phyloP scores from a whole-genome alignment of 345 rosid species.

The Viola odorata region DNA sequence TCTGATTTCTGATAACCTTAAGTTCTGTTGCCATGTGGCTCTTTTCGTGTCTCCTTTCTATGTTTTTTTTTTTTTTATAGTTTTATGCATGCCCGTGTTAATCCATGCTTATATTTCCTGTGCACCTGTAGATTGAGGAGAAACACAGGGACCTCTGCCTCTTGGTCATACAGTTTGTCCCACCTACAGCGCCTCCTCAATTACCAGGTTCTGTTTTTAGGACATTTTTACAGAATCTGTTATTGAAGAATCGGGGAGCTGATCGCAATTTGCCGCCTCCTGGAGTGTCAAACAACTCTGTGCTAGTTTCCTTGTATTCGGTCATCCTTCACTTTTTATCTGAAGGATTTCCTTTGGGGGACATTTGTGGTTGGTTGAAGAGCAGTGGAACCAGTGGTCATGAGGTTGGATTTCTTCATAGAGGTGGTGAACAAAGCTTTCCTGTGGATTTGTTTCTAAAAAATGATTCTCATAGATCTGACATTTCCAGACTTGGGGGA shows the following conservation, averaged over 20 bases:
- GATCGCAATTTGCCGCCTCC: conserved; percentile 73
- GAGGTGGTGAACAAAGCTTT: conserved; percentile 87
- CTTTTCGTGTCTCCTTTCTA: no score
- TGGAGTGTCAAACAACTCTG: conserved; percentile 78
- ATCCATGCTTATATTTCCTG: no score
- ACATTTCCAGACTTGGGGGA: conserved; percentile 89
- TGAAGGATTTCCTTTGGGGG: conserved; percentile 66
- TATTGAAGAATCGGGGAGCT: conserved; percentile 82
- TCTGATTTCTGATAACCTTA: no score
- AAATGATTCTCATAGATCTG: conserved; percentile 72
- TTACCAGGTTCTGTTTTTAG: conserved; percentile 91
- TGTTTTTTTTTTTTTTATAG: no score
- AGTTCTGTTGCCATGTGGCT: no score
- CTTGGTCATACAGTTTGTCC: conserved; percentile 82
- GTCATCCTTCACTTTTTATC: conserved; percentile 88
- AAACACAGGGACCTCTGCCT: conserved; percentile 90
- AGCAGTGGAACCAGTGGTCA: conserved; percentile 39
- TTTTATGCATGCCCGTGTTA: no score
- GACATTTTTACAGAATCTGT: conserved; percentile 74
- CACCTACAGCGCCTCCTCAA: conserved; percentile 65
- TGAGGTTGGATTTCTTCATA: conserved; percentile 73
- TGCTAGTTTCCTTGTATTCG: conserved; percentile 78
- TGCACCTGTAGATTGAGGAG: conserved; percentile 76
- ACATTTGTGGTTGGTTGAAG: conserved; percentile 50
- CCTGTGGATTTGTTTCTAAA: conserved; percentile 73